Evolutionary conservation across 768 basidiomycete species (phyloP).

Genomic region (Phylloporus sp.): DNA sequence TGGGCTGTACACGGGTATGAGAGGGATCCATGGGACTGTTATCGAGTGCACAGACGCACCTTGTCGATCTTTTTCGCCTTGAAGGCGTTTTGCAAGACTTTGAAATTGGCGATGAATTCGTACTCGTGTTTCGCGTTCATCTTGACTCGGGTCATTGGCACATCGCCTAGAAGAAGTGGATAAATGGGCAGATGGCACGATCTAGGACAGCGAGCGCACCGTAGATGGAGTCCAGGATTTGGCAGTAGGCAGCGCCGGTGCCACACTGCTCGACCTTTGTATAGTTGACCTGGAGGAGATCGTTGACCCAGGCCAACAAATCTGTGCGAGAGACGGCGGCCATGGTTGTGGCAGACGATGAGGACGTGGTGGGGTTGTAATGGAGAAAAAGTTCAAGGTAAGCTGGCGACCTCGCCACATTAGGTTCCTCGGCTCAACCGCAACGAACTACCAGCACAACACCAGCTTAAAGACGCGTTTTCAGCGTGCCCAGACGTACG

Average conservation of each 20-base stretch:
- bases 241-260: slow-evolving; percentile 89
- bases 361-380: neutral
- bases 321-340: slow-evolving; percentile 75
- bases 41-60: slow-evolving; percentile 40
- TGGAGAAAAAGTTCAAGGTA: slow-evolving; percentile 4
- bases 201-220: slow-evolving; percentile 45
- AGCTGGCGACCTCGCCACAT: slow-evolving; percentile 4
- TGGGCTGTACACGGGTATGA: slow-evolving; percentile 54
- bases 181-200: slow-evolving; percentile 7
- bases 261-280: slow-evolving; percentile 93
- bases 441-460: neutral
- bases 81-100: slow-evolving; percentile 91
- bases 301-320: slow-evolving; percentile 90
- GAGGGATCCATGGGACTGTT: neutral
- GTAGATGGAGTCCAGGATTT: slow-evolving; percentile 92
- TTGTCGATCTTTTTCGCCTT: slow-evolving; percentile 93
- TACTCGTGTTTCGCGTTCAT: slow-evolving; percentile 96
- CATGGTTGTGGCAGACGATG: slow-evolving; percentile 36
- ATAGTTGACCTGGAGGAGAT: slow-evolving; percentile 85
- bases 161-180: slow-evolving; percentile 56
- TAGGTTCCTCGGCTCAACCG: neutral
- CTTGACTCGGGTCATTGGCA: slow-evolving; percentile 91
- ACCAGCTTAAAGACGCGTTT: neutral
- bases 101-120: slow-evolving; percentile 93
- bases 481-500: neutral